phyloP scores from a whole-genome alignment of 2,329 filamentous ascomycete genomes.

The Pestalotiopsis sp. region DNA sequence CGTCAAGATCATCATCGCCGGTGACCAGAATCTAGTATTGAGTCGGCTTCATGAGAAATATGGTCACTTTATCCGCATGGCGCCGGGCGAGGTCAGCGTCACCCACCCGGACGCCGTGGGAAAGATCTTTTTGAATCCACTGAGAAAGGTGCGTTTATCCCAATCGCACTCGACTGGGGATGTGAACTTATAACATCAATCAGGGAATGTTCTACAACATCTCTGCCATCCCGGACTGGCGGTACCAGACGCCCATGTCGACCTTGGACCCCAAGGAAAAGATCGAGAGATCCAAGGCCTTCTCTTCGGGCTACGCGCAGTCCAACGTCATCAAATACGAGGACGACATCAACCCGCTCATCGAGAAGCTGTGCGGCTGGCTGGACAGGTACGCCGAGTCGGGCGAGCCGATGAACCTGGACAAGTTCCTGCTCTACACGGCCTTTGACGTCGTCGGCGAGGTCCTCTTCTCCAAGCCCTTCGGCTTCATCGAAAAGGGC shows the following conservation, averaged over 20 bases:
- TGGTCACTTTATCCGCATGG: slow-evolving; percentile 38
- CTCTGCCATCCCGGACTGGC: slow-evolving; percentile 10
- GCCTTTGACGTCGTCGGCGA: slow-evolving; percentile 32
- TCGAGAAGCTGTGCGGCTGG: slow-evolving; percentile 11
- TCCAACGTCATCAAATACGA: slow-evolving; percentile 25
- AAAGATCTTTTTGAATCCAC: slow-evolving; percentile 32
- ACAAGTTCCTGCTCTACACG: slow-evolving; percentile 16
- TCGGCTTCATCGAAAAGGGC: slow-evolving; percentile 31
- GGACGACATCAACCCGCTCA: slow-evolving; percentile 11
- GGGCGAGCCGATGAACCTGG: slow-evolving; percentile 13
- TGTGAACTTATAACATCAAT: slow-evolving; percentile 26
- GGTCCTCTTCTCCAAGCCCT: slow-evolving; percentile 29
- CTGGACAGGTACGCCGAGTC: slow-evolving; percentile 1
- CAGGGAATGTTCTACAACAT: slow-evolving; percentile 5
- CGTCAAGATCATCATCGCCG: background rate
- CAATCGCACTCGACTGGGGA: slow-evolving; percentile 23
- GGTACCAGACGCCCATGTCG: slow-evolving; percentile 13
- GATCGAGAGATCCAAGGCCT: slow-evolving; percentile 20
- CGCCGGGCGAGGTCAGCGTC: slow-evolving; percentile 36
- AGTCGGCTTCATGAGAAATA: slow-evolving; percentile 6
- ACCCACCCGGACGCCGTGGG: slow-evolving; percentile 39
- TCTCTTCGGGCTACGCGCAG: slow-evolving; percentile 28
- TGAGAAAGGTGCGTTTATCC: slow-evolving; percentile 36
- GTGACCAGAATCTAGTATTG: slow-evolving; percentile 1
- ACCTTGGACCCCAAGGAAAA: slow-evolving; percentile 14